Conservation (phyloP, 768 basidiomycete genomes). For the Gelatoporia subvermispora region DNA sequence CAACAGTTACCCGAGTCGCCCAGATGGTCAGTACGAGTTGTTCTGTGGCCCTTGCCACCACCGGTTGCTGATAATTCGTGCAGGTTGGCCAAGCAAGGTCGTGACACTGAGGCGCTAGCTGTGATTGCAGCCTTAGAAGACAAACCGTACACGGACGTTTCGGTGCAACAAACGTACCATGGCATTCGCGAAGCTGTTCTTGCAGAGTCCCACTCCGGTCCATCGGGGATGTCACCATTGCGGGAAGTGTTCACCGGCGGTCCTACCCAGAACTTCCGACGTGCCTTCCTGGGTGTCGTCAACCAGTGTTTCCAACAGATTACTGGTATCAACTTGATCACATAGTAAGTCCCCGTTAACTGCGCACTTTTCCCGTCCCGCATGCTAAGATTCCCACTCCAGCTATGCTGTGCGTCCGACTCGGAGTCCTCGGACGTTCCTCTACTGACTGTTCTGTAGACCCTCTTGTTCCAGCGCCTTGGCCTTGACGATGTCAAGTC, state of each 20-base stretch:
- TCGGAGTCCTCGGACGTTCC: neutral
- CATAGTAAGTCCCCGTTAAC: slow-evolving; percentile 41
- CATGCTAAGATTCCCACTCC: slow-evolving; percentile 14
- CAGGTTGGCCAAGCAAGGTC: slow-evolving; percentile 54
- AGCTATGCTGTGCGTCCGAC: slow-evolving; percentile 26
- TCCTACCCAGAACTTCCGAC: slow-evolving; percentile 55
- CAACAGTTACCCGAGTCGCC: slow-evolving; percentile 54
- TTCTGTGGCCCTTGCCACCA: neutral
- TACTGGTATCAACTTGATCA: slow-evolving; percentile 63
- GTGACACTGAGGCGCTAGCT: slow-evolving; percentile 50
- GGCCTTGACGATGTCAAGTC: slow-evolving; percentile 54
- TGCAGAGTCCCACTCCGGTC: slow-evolving; percentile 28
- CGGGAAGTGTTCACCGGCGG: slow-evolving; percentile 53
- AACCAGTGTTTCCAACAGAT: slow-evolving; percentile 70
- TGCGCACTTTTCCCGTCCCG: slow-evolving; percentile 1
- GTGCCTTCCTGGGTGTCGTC: slow-evolving; percentile 49
- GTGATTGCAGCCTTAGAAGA: slow-evolving; percentile 61
- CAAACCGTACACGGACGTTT: slow-evolving; percentile 39
- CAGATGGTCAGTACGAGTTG: slow-evolving; percentile 36
- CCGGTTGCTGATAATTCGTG: neutral
- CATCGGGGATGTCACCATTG: slow-evolving; percentile 32
- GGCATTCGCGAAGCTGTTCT: slow-evolving; percentile 51
- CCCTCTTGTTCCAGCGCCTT: slow-evolving; percentile 52
- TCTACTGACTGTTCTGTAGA: slow-evolving; percentile 22
- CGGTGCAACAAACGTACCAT: slow-evolving; percentile 46